phyloP scores from a whole-genome alignment of 2,329 filamentous ascomycete species.

The Fusarium nematophilum region DNA sequence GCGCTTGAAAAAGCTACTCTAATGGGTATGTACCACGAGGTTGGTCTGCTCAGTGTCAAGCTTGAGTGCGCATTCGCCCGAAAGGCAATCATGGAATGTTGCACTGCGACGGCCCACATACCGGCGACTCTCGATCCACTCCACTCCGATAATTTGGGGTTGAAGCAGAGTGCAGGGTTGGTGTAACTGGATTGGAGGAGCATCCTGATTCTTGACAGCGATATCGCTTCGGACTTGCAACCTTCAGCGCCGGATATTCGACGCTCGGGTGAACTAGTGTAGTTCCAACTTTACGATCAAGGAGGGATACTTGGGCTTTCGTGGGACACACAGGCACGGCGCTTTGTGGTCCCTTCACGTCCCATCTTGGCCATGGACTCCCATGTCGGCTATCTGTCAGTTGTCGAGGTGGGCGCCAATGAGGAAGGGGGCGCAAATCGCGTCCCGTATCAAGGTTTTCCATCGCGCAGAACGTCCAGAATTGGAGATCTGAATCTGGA shows the following conservation, averaged over 20 bases:
- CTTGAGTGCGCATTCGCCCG: constrained; percentile 2
- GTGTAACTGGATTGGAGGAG: not conserved
- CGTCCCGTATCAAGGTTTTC: constrained; percentile 8
- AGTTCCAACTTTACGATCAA: constrained; percentile 6
- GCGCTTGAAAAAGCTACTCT: constrained; percentile 20
- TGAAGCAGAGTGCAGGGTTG: constrained; percentile 2
- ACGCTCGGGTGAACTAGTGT: constrained; percentile 15
- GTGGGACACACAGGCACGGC: constrained; percentile 18
- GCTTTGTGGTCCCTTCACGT: constrained; percentile 21
- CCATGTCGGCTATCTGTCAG: constrained; percentile 30
- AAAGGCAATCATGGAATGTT: constrained; percentile 25
- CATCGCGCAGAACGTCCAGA: constrained; percentile 15
- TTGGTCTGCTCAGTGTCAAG: constrained; percentile 8
- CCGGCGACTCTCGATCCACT: not conserved
- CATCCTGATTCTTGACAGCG: not conserved
- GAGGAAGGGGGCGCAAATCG: constrained; percentile 6
- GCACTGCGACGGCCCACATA: constrained; percentile 11
- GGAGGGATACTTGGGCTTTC: constrained; percentile 9
- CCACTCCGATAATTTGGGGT: not conserved
- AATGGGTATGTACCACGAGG: constrained; percentile 12
- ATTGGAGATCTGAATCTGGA: constrained; percentile 28
- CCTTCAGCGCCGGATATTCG: not conserved
- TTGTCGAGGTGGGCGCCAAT: constrained; percentile 28
- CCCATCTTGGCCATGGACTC: constrained; percentile 11
- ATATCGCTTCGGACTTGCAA: constrained; percentile 6